These are phyloP conservation scores for Fabrea salina DNA, from an alignment of 169 alveolate species.

Conservation along the genomic window DNA sequence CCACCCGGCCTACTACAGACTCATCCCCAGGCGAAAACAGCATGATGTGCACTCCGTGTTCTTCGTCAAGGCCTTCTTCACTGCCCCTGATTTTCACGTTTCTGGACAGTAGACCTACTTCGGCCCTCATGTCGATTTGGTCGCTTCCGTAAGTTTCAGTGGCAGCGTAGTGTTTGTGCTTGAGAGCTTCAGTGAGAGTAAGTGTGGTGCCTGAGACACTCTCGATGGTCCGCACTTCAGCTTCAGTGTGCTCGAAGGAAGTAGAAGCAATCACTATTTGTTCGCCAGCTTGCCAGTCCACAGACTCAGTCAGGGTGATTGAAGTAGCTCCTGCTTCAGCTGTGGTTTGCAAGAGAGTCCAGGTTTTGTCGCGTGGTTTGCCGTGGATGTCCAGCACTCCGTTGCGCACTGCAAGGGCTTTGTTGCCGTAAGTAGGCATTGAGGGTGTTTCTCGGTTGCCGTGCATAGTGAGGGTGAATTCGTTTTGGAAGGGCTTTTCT, in stretches of 20 bases:
- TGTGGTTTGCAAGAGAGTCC: constrained; percentile 60
- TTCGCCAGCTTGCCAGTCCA: constrained; percentile 74
- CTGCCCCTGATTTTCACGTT: constrained; percentile 59
- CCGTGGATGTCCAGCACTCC: constrained; percentile 73
- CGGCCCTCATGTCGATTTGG: constrained; percentile 60
- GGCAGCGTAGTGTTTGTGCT: constrained; percentile 49
- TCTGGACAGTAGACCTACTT: constrained; percentile 66
- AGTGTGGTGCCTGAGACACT: constrained; percentile 16
- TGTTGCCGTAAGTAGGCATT: constrained; percentile 67
- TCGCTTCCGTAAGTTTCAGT: constrained; percentile 45
- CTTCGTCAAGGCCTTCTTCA: constrained; percentile 37
- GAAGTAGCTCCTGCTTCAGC: constrained; percentile 36
- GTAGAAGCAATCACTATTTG: constrained; percentile 65
- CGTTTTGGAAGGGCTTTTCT: constrained; percentile 38
- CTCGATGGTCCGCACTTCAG: constrained; percentile 50
- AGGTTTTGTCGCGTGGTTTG: constrained; percentile 37
- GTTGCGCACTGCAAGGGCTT: constrained; percentile 48
- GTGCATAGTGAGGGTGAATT: constrained; percentile 60
- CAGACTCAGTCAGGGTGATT: constrained; percentile 37
- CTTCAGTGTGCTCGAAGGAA: constrained; percentile 38
- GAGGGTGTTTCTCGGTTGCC: constrained; percentile 45
- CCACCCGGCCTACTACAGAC: constrained; percentile 54
- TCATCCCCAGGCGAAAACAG: constrained; percentile 55
- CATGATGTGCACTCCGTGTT: constrained; percentile 69
- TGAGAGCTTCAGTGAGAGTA: constrained; percentile 37